These are phyloP conservation scores for Elongisporangium anandrum DNA, from an alignment of 352 stramenopile genomes.

Conservation along the genomic window DNA sequence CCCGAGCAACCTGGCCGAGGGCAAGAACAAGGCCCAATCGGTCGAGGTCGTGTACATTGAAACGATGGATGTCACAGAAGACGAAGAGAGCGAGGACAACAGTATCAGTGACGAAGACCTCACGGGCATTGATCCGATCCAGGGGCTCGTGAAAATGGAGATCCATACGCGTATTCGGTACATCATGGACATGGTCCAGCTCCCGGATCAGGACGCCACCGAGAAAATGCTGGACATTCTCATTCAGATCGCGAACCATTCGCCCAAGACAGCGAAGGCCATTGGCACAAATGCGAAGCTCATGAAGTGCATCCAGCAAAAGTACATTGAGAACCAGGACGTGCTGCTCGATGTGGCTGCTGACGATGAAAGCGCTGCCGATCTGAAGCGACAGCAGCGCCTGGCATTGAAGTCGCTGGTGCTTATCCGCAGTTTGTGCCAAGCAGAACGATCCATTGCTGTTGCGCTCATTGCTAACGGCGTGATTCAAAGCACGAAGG, in stretches of 20 bases:
- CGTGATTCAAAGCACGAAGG: conserved; percentile 54
- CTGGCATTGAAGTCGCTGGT: conserved; percentile 37
- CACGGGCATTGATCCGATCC: conserved; percentile 43
- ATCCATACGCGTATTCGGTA: conserved; percentile 42
- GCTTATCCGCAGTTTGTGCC: conserved; percentile 41
- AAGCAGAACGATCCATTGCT: conserved; percentile 39
- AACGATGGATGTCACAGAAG: conserved; percentile 7
- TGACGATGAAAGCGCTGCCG: conserved; percentile 13
- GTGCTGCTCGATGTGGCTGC: conserved; percentile 17
- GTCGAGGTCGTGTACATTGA: conserved; percentile 53
- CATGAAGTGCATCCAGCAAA: conserved; percentile 33
- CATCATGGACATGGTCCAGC: conserved; percentile 41
- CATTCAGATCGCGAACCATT: conserved; percentile 40
- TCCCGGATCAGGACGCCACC: conserved; percentile 29
- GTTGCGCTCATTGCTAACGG: conserved; percentile 29
- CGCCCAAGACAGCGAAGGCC: conserved; percentile 32
- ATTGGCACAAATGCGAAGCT: conserved; percentile 42
- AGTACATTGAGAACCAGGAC: conserved; percentile 50
- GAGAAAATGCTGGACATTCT: conserved; percentile 64
- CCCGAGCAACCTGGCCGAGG: not conserved
- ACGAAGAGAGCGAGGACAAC: conserved; percentile 27
- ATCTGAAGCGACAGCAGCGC: conserved; percentile 19
- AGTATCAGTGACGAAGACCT: conserved; percentile 48
- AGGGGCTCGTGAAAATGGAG: conserved; percentile 59
- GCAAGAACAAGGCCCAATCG: conserved; percentile 7